Base-by-base conservation (phyloP, 495 filamentous ascomycete species). In the Lophiostoma macrostomum region DNA sequence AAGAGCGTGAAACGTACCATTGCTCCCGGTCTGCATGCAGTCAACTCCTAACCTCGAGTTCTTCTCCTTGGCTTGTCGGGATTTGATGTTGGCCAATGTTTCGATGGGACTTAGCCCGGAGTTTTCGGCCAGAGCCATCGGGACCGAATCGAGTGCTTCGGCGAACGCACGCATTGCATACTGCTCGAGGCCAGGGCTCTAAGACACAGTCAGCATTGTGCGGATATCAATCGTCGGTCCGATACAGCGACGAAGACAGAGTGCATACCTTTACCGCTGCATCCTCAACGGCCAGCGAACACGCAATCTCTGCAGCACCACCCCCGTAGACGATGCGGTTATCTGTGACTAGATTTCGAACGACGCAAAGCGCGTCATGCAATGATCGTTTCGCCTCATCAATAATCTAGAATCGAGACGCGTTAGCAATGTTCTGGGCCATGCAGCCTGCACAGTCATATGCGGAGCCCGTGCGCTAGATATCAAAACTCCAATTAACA, bases 281-380 rank as follows among this genome's bases (percentile, higher is more conserved):
- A 64, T 95, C 88, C 69, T 96, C 91, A 20, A 99, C 93, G 1
- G 93, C 93, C 20, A 99, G 69, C 23, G 88, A 91, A 81, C 93
- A 99, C 39, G 93, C 93, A 69, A 99, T 96, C 71, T 99, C 93
- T 19, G 93, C 93, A 36, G 94, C 89, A 66, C 94, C 93, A 60
- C 93, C 93, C 54, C 93, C 93, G 67, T 97, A 99, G n/a, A 99
- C 93, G 28, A 99, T 86, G 48, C 93, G 87, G 76, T 96, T 96
- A 70, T 99, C 93, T 46, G 79, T 80, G 34, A 99, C 91, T 16
- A 99, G 77, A 70, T 99, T 99, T 54, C 93, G 87, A 28, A 97
- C 93, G 24, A 99, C 93, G 69, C 93, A 99, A 38, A 99, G 82
- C 31, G 93, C 93, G 70, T 99, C 93, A 71, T 97, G 93, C 53